Percentiles rank a stretch among this genome's conserved stretches.
These are phyloP conservation scores for Serendipita indica DNA, from an alignment of 768 basidiomycete species.

Conservation along the genomic window DNA sequence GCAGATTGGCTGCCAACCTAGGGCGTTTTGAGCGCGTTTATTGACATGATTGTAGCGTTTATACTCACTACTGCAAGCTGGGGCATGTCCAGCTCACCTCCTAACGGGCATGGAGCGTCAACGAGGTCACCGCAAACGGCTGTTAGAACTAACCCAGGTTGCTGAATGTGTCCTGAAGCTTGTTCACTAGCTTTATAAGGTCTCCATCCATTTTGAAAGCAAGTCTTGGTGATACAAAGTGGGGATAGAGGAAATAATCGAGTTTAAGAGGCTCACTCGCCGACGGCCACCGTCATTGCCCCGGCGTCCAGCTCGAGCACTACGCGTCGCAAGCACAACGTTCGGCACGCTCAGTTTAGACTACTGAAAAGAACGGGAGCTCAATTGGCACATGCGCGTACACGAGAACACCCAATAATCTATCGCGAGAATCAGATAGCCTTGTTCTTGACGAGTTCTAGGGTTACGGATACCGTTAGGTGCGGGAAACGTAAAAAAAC, in stretches of 20 bases:
- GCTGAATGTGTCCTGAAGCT: conserved; percentile 83
- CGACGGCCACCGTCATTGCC: conserved; percentile 4
- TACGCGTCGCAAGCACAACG: background rate
- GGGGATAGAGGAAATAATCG: too few relatives aligned
- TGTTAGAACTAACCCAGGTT: conserved; percentile 51
- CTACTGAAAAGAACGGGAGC: background rate
- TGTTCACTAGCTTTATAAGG: conserved; percentile 88
- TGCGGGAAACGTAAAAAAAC: background rate
- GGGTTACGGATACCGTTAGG: conserved; percentile 10
- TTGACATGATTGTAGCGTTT: background rate
- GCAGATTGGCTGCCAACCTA: conserved; percentile 95
- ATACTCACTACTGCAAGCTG: conserved; percentile 62
- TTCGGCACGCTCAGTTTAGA: background rate
- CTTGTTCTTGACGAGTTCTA: conserved; percentile 86
- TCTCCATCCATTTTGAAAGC: conserved; percentile 66
- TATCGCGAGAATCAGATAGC: conserved; percentile 38
- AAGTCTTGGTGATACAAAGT: background rate
- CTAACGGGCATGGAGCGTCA: conserved; percentile 25
- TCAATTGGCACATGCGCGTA: background rate
- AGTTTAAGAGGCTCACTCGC: background rate
- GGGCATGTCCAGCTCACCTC: conserved; percentile 85
- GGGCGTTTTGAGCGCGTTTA: conserved; percentile 21
- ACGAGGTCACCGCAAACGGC: background rate
- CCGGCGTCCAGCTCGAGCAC: background rate
- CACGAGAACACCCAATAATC: background rate